phyloP scores from a whole-genome alignment of 78 protist genomes.

The Planoprotostelium fungivorum region DNA sequence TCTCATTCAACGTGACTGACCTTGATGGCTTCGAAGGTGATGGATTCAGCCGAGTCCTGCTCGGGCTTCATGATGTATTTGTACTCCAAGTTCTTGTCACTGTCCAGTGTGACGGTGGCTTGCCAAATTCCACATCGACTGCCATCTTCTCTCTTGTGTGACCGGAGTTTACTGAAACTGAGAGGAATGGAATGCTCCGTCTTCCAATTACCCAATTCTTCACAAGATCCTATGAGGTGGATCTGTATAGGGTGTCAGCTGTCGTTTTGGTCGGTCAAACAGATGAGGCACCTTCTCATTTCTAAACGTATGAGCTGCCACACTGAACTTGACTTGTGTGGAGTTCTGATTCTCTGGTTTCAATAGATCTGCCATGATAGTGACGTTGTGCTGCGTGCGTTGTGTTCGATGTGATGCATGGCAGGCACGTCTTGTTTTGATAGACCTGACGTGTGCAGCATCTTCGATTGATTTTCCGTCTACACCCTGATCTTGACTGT shows the following conservation, averaged over 20 bases:
- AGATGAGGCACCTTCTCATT: not conserved
- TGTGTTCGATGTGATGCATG: too few relatives aligned
- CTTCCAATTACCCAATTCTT: not conserved
- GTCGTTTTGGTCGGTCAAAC: too few relatives aligned
- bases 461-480: too few relatives aligned
- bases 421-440: too few relatives aligned
- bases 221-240: not conserved
- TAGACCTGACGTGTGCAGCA: too few relatives aligned
- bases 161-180: not conserved
- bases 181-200: not conserved
- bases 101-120: not conserved
- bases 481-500: too few relatives aligned
- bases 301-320: not conserved
- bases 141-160: not conserved
- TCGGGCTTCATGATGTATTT: not conserved
- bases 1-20: not conserved
- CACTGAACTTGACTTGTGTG: not conserved
- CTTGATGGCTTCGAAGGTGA: not conserved
- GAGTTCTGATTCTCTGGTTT: not conserved
- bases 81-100: not conserved
- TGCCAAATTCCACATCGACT: not conserved
- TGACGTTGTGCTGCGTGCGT: too few relatives aligned
- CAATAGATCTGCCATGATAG: not conserved
- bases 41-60: not conserved
- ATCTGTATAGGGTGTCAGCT: too few relatives aligned